Evolutionary conservation across 768 basidiomycete species (phyloP).

Genomic region (Chalciporus piperatus): DNA sequence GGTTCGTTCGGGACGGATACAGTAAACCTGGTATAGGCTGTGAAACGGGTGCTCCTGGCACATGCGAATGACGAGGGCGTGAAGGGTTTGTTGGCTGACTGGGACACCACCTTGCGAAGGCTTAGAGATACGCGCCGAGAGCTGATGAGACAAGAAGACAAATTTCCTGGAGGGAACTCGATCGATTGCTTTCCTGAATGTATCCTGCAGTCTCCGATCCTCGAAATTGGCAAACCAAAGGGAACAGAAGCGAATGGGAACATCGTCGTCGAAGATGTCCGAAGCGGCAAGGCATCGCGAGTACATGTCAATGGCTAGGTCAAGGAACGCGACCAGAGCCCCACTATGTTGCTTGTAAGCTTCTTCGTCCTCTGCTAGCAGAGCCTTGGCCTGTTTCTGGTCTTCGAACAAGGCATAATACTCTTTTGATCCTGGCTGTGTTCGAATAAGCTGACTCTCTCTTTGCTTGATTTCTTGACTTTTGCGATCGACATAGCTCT

Average conservation of each 20-base stretch:
- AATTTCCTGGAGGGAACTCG: slow-evolving; percentile 84
- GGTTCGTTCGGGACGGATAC: slow-evolving; percentile 48
- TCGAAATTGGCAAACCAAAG: slow-evolving; percentile 92
- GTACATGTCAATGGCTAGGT: slow-evolving; percentile 82
- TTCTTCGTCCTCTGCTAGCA: slow-evolving; percentile 54
- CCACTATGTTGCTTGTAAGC: slow-evolving; percentile 39
- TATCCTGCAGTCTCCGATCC: slow-evolving; percentile 43
- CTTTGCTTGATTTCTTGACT: slow-evolving; percentile 62
- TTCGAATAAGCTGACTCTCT: slow-evolving; percentile 33
- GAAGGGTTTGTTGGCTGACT: slow-evolving; percentile 57
- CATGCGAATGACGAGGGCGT: slow-evolving; percentile 67
- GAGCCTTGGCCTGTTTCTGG: slow-evolving; percentile 42
- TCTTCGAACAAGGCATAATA: slow-evolving; percentile 34
- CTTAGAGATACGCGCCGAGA: slow-evolving; percentile 81
- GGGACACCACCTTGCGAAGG: slow-evolving; percentile 27
- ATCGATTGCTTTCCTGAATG: slow-evolving; percentile 45
- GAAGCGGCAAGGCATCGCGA: slow-evolving; percentile 69
- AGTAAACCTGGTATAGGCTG: slow-evolving; percentile 85
- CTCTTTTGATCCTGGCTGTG: slow-evolving; percentile 16
- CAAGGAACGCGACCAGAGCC: slow-evolving; percentile 60
- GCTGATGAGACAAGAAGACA: slow-evolving; percentile 89
- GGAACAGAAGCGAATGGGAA: slow-evolving; percentile 78
- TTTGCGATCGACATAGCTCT: slow-evolving; percentile 72
- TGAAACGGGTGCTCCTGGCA: slow-evolving; percentile 93
- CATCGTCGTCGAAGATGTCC: slow-evolving; percentile 72